Evolutionary conservation across 805 yeast species (phyloP).

Genomic region (Ogataea haglerorum): DNA sequence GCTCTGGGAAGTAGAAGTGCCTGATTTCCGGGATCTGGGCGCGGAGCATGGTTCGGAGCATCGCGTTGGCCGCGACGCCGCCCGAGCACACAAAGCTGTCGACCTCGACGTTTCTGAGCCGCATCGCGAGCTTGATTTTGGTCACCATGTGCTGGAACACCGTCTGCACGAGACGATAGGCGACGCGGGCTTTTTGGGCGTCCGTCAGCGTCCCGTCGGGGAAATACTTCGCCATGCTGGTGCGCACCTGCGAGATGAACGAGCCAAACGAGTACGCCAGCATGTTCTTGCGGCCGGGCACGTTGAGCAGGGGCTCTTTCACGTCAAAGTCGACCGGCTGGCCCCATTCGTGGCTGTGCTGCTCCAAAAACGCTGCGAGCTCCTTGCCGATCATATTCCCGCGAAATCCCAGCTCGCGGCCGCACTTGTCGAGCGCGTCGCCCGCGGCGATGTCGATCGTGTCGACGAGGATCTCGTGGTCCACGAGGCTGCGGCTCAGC

Average conservation of each 20-base stretch:
- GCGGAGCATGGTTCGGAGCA: conserved; percentile 48
- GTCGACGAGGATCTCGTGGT: conserved; percentile 72
- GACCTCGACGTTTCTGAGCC: conserved; percentile 39
- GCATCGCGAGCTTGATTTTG: conserved; percentile 53
- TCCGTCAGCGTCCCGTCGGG: conserved; percentile 19
- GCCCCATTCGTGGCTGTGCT: conserved; percentile 32
- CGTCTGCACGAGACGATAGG: conserved; percentile 57
- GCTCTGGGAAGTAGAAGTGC: conserved; percentile 62
- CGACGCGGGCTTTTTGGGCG: conserved; percentile 42
- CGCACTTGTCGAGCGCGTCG: conserved; percentile 90
- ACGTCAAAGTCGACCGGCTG: conserved; percentile 27
- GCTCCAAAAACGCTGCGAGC: conserved; percentile 54
- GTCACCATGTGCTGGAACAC: conserved; percentile 71
- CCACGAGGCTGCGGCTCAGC: conserved; percentile 50
- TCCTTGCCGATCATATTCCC: conserved; percentile 89
- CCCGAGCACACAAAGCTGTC: conserved; percentile 76
- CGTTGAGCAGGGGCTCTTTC: conserved; percentile 52
- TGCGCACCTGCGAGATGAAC: conserved; percentile 38
- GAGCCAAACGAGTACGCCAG: conserved; percentile 75
- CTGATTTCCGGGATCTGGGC: conserved; percentile 33
- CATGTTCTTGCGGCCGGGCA: conserved; percentile 41
- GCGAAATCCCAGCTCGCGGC: conserved; percentile 71
- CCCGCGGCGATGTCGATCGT: conserved; percentile 91
- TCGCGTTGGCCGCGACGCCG: conserved; percentile 82
- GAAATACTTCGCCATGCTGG: conserved; percentile 27